A percentile compares a stretch with the other conserved stretches of the same genome.
These are phyloP conservation scores for Trichosporon ovoides DNA, from an alignment of 1,284 basidiomycete genomes.

Conservation along the genomic window DNA sequence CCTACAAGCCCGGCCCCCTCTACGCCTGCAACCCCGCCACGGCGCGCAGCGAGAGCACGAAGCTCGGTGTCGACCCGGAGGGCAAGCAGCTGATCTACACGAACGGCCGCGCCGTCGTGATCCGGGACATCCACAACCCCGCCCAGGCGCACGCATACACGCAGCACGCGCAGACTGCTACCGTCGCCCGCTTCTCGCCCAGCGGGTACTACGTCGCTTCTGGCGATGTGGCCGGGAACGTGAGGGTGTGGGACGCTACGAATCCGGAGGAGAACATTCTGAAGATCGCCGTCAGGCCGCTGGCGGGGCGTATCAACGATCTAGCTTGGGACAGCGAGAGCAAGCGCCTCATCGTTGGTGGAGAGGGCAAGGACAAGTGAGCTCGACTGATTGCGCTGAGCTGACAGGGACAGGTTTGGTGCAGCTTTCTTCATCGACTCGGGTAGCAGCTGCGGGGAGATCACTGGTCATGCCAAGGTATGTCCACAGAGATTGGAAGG, in stretches of 20 bases:
- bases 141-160: constrained; percentile 44
- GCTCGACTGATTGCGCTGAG: background rate
- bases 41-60: constrained; percentile 58
- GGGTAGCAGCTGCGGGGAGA: constrained; percentile 87
- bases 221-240: constrained; percentile 71
- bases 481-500: background rate
- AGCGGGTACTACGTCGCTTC: constrained; percentile 95
- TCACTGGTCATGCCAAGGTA: constrained; percentile 87
- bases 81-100: constrained; percentile 83
- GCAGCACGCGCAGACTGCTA: constrained; percentile 74
- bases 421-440: constrained; percentile 82
- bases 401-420: constrained; percentile 61
- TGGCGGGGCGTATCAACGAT: constrained; percentile 84
- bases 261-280: constrained; percentile 72
- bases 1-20: constrained; percentile 42
- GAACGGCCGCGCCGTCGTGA: constrained; percentile 76
- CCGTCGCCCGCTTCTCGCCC: constrained; percentile 86
- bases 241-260: constrained; percentile 88
- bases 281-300: constrained; percentile 76
- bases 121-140: constrained; percentile 58
- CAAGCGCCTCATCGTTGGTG: constrained; percentile 93
- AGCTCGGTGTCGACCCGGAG: constrained; percentile 63
- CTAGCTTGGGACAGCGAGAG: constrained; percentile 95
- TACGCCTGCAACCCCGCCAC: constrained; percentile 73
- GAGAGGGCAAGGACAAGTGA: constrained; percentile 84